Evolutionary conservation across 2,329 filamentous ascomycete species (phyloP).

Genomic region (Dothideomycetes sp.): DNA sequence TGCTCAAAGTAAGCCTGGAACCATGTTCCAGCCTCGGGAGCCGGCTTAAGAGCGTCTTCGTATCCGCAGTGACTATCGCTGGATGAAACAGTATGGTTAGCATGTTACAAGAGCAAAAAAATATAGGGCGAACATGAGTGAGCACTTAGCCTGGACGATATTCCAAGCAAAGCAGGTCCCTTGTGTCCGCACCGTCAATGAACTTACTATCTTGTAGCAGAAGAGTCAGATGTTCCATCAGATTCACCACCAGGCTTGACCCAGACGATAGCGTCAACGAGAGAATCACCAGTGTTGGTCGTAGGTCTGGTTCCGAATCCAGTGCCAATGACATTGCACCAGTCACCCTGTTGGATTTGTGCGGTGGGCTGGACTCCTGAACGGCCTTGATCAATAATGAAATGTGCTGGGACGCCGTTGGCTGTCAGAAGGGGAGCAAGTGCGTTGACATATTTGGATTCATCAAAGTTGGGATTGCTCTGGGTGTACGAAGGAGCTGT

Average conservation of each 20-base stretch:
- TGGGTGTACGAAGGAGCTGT: slow-evolving; percentile 37
- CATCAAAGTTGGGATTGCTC: slow-evolving; percentile 43
- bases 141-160: too few relatives aligned
- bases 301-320: slow-evolving; percentile 58
- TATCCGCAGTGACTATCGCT: slow-evolving; percentile 47
- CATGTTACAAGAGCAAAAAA: too few relatives aligned
- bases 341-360: slow-evolving; percentile 52
- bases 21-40: slow-evolving; percentile 62
- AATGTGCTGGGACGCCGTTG: slow-evolving; percentile 44
- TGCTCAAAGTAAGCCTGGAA: slow-evolving; percentile 42
- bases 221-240: slow-evolving; percentile 24
- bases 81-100: background rate
- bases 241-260: slow-evolving; percentile 56
- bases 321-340: slow-evolving; percentile 56
- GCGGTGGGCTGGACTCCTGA: slow-evolving; percentile 49
- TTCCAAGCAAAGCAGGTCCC: too few relatives aligned
- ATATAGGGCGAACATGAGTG: too few relatives aligned
- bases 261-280: slow-evolving; percentile 61
- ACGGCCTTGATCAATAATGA: slow-evolving; percentile 50
- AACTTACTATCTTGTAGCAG: slow-evolving; percentile 6
- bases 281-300: slow-evolving; percentile 49
- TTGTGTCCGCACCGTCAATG: too few relatives aligned
- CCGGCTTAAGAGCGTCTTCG: slow-evolving; percentile 21
- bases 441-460: slow-evolving; percentile 44
- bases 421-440: slow-evolving; percentile 40